These are phyloP conservation scores for Misopates orontium DNA, from an alignment of 257 asterid genomes.

Conservation along the genomic window DNA sequence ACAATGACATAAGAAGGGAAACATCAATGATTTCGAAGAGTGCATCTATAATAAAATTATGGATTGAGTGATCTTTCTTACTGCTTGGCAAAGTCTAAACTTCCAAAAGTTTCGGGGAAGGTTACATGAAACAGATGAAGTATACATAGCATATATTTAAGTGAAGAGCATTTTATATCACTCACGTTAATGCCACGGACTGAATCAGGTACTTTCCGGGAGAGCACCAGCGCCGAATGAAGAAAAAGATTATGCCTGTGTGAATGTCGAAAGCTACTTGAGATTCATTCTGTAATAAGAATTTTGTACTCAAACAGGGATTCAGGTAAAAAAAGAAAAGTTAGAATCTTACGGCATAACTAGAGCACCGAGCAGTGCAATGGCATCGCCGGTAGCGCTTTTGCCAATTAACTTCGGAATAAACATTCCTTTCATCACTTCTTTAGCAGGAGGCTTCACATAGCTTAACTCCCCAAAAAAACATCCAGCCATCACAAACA, in stretches of 20 bases:
- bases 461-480: slow-evolving; percentile 80
- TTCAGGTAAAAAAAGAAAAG: too few species aligned
- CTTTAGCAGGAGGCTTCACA: slow-evolving; percentile 73
- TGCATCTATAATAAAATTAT: not conserved
- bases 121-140: too few species aligned
- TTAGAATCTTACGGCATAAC: slow-evolving; percentile 74
- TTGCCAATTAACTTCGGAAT: slow-evolving; percentile 72
- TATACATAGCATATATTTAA: too few species aligned
- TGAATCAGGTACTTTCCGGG: slow-evolving; percentile 74
- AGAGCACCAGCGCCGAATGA: slow-evolving; percentile 87
- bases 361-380: slow-evolving; percentile 93
- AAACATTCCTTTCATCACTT: slow-evolving; percentile 74
- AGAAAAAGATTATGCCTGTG: slow-evolving; percentile 83
- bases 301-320: too few species aligned
- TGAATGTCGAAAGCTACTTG: not conserved
- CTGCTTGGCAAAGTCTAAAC: too few species aligned
- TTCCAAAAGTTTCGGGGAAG: too few species aligned
- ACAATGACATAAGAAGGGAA: too few species aligned
- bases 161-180: not conserved
- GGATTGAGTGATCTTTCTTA: too few species aligned
- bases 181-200: slow-evolving; percentile 81
- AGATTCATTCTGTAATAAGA: not conserved
- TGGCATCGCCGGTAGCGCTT: slow-evolving; percentile 80
- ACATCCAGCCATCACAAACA: slow-evolving; percentile 85
- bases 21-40: too few species aligned